phyloP scores from a whole-genome alignment of 345 rosid species.

The Aegle marmelos region DNA sequence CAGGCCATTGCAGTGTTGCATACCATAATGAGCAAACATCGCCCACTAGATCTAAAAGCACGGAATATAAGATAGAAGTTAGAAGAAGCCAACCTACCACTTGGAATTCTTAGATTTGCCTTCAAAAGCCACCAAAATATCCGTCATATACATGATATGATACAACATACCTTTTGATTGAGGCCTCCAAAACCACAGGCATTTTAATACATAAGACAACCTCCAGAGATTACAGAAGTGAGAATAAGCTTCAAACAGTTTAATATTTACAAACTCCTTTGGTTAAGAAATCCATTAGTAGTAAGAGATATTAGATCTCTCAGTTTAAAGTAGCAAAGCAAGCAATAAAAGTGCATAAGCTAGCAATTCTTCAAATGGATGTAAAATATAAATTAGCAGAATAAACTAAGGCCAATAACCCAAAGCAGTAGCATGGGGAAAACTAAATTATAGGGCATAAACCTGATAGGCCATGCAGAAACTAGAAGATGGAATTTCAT shows the following conservation, averaged over 20 bases:
- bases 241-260: slow-evolving; percentile 6
- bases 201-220: slow-evolving; percentile 1
- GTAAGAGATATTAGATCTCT: background rate
- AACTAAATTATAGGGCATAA: background rate
- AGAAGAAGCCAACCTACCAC: slow-evolving; percentile 16
- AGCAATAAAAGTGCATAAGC: background rate
- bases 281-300: slow-evolving; percentile 1
- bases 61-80: background rate
- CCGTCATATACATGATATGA: background rate
- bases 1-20: background rate
- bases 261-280: background rate
- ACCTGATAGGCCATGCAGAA: background rate
- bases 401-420: background rate
- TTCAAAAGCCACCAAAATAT: background rate
- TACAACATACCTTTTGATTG: slow-evolving; percentile 4
- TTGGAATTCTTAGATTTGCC: background rate
- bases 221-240: background rate
- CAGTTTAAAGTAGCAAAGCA: background rate
- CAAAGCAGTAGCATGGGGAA: background rate
- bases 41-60: background rate
- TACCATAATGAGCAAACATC: background rate
- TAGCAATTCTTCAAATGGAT: slow-evolving; percentile 6
- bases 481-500: background rate
- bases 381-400: background rate
- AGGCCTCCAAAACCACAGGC: background rate